These are phyloP conservation scores for Nemania bipapillata DNA, from an alignment of 2,329 filamentous ascomycete genomes.

Conservation along the genomic window DNA sequence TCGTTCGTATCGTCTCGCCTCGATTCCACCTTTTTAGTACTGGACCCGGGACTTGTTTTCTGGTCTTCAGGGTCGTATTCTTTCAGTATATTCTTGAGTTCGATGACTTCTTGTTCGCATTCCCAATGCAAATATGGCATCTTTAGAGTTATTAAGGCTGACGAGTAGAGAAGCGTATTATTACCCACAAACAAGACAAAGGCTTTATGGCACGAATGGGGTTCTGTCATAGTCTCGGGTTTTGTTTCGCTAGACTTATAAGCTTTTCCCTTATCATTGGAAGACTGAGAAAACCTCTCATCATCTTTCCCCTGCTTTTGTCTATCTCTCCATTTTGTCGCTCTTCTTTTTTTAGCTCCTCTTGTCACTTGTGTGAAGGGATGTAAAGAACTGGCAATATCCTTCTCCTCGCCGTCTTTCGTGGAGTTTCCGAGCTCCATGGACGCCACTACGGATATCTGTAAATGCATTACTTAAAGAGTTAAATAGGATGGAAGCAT, in stretches of 20 bases:
- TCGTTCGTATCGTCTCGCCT: background rate
- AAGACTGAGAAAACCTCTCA: background rate
- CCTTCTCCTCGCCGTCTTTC: background rate
- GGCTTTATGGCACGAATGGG: background rate
- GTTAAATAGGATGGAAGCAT: background rate
- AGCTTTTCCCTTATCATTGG: background rate
- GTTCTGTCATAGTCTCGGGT: background rate
- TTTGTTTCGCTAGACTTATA: background rate
- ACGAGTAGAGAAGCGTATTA: background rate
- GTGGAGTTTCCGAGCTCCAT: background rate
- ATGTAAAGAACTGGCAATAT: background rate
- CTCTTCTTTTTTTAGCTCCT: too few relatives aligned
- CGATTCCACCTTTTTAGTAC: background rate
- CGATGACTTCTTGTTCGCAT: background rate
- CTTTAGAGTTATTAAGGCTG: too few relatives aligned
- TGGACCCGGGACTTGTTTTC: background rate
- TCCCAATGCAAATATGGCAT: constrained; percentile 17
- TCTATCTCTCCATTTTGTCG: background rate
- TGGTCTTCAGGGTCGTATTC: background rate
- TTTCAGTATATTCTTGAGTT: background rate
- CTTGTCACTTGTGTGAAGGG: too few relatives aligned
- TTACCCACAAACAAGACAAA: constrained; percentile 8
- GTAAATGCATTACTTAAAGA: background rate
- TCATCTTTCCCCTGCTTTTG: background rate
- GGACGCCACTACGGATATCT: background rate